Evolutionary conservation across 164 flowering plant genomes (phyloP).

Genomic region (Magnolia officinalis): DNA sequence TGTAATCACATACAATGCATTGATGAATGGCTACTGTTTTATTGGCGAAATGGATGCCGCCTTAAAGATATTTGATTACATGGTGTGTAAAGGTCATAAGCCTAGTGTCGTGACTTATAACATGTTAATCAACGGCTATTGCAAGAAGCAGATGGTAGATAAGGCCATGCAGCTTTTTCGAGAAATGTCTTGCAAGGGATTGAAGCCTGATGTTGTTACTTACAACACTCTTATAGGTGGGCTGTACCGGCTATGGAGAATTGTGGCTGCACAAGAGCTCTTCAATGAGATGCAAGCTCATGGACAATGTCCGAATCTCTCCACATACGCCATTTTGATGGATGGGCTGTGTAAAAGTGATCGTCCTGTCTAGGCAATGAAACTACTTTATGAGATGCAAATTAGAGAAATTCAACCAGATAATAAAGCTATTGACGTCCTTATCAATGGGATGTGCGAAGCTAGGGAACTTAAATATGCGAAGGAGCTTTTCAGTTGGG

Average conservation of each 20-base stretch:
- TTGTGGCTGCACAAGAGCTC: no score
- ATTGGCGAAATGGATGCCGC: background rate
- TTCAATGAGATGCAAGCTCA: conserved; percentile 32
- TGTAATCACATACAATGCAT: background rate
- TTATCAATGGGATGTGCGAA: conserved; percentile 9
- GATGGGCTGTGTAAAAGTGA: conserved; percentile 49
- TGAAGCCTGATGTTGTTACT: no score
- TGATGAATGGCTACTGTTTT: background rate
- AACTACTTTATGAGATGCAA: conserved; percentile 26
- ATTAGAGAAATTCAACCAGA: conserved; percentile 10
- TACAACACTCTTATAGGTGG: no score
- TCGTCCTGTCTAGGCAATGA: conserved; percentile 32
- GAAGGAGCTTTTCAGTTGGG: conserved; percentile 26
- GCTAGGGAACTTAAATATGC: conserved; percentile 38
- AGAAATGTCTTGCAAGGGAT: no score
- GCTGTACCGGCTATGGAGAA: no score
- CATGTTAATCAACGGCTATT: no score
- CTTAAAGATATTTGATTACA: no score
- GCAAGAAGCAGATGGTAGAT: no score
- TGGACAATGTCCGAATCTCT: conserved; percentile 17
- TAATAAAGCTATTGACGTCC: conserved; percentile 21
- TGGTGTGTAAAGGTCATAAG: no score
- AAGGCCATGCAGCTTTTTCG: no score
- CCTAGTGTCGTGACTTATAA: no score
- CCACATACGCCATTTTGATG: conserved; percentile 32